Percentiles rank a stretch among this genome's conserved stretches.
These are phyloP conservation scores for Acmispon strigosus DNA, from an alignment of 306 rosid genomes.

Conservation along the genomic window DNA sequence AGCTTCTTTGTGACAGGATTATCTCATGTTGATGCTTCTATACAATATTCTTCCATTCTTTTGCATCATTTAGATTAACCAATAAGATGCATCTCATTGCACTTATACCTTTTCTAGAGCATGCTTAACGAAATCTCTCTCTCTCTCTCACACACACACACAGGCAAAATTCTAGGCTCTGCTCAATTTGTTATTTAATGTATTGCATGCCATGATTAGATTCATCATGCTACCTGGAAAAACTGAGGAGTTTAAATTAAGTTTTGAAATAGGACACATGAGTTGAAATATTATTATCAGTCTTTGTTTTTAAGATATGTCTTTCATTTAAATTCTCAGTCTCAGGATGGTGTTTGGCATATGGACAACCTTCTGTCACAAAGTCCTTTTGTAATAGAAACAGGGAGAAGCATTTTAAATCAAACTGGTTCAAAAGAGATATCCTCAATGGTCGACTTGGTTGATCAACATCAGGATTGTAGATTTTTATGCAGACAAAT, in stretches of 20 bases:
- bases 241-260: neutral
- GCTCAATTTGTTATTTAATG: neutral
- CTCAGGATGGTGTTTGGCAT: conserved; percentile 39
- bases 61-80: conserved; percentile 1
- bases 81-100: neutral
- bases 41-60: neutral
- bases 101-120: neutral
- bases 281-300: neutral
- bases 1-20: neutral
- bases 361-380: conserved; percentile 33
- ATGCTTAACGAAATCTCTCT: neutral
- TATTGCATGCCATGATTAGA: neutral
- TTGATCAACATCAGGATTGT: conserved; percentile 27
- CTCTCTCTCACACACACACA: neutral
- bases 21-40: neutral
- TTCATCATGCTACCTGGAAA: neutral
- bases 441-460: conserved; percentile 24
- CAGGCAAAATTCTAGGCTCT: neutral
- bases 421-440: conserved; percentile 28
- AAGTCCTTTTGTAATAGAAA: conserved; percentile 35
- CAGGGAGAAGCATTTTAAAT: conserved; percentile 26
- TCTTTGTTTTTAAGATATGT: neutral
- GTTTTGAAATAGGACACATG: neutral
- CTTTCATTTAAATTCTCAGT: conserved; percentile 34
- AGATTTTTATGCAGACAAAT: conserved; percentile 30